Conservation (phyloP, 352 stramenopile species). For the Pythium phragmiticola region DNA sequence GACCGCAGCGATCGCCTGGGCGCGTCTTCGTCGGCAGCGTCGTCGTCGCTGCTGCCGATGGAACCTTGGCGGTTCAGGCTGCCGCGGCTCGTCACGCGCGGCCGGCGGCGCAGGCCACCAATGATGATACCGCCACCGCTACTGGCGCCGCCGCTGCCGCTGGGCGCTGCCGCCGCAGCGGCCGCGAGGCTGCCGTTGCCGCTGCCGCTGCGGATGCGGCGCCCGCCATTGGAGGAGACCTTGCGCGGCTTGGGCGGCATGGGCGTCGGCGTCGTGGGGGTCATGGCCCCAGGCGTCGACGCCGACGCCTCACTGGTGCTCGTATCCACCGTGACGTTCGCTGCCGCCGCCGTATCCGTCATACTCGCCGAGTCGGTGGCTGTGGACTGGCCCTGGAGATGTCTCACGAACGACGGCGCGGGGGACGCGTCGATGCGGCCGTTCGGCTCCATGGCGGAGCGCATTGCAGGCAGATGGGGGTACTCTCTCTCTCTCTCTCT, state of each 20-base stretch:
- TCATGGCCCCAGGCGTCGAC: not conserved
- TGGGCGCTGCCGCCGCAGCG: conserved; percentile 19
- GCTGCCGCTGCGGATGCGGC: conserved; percentile 52
- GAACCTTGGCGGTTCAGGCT: conserved; percentile 24
- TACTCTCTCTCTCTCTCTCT: not conserved
- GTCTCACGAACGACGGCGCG: conserved; percentile 3
- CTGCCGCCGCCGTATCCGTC: not conserved
- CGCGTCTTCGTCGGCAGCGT: conserved; percentile 3
- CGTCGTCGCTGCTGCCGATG: conserved; percentile 32
- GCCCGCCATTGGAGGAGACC: conserved; percentile 8
- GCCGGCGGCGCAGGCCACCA: conserved; percentile 37
- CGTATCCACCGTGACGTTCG: not conserved
- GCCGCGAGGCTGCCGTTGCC: conserved; percentile 40
- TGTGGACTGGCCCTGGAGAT: not conserved
- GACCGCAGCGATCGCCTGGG: not conserved
- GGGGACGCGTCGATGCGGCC: not conserved
- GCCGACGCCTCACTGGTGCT: not conserved
- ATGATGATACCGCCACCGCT: conserved; percentile 31
- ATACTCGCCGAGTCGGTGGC: not conserved
- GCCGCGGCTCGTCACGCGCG: conserved; percentile 24
- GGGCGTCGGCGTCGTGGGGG: conserved; percentile 1
- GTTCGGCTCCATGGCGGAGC: not conserved
- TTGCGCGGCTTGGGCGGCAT: conserved; percentile 45
- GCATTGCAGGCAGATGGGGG: too few species aligned
- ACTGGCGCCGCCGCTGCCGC: not conserved